These are phyloP conservation scores for Sordaria brevicollis DNA, from an alignment of 495 filamentous ascomycete genomes.

Conservation along the genomic window DNA sequence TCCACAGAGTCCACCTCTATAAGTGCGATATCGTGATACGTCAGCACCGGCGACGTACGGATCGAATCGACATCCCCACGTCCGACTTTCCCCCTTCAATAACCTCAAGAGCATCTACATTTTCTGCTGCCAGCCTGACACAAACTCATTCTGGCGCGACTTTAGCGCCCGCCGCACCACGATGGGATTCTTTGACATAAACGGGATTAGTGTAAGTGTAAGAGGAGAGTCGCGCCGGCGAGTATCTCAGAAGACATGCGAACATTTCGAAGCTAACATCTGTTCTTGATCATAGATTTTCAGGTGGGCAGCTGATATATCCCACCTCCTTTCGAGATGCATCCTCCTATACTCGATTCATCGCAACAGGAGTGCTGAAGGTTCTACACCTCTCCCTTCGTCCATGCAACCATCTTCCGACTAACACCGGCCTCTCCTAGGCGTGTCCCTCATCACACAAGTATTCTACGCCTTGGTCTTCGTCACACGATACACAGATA, in stretches of 20 bases:
- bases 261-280: not conserved
- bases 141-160: not conserved
- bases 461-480: constrained; percentile 81
- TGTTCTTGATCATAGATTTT: constrained; percentile 46
- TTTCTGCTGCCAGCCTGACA: not conserved
- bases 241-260: too few species aligned
- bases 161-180: not conserved
- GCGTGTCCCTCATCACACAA: constrained; percentile 92
- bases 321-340: constrained; percentile 74
- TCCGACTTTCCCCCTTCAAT: not conserved
- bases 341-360: constrained; percentile 91
- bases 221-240: not conserved
- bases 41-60: not conserved
- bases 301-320: constrained; percentile 70
- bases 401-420: not conserved
- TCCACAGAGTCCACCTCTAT: not conserved
- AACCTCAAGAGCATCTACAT: not conserved
- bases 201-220: not conserved
- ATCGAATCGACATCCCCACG: not conserved
- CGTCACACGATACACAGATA: constrained; percentile 74
- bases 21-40: not conserved
- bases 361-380: constrained; percentile 78
- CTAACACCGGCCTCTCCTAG: constrained; percentile 32
- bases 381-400: constrained; percentile 26
- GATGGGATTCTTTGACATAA: not conserved